Conservation (phyloP, 441 rosid genomes). For the Euphorbia schlechtendalii region DNA sequence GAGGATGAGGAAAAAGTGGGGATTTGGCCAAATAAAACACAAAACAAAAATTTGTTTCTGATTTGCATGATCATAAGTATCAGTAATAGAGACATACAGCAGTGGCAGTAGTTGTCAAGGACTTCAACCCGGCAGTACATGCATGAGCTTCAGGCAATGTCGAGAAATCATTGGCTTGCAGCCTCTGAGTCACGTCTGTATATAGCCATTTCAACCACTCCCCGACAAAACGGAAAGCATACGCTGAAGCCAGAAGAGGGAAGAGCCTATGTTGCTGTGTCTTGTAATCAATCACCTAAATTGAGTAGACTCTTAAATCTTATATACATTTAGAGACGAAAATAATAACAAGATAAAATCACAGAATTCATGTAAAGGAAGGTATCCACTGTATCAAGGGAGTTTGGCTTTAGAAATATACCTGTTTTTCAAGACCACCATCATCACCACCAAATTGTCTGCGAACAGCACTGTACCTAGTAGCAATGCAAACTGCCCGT, state of each 20-base stretch:
- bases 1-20: too few species aligned
- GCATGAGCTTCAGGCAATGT: conserved; percentile 97
- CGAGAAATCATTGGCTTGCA: conserved; percentile 81
- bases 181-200: conserved; percentile 71
- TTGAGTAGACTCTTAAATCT: too few species aligned
- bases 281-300: conserved; percentile 93
- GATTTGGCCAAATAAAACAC: too few species aligned
- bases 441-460: conserved; percentile 81
- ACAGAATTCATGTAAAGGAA: background rate
- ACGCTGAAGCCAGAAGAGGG: conserved; percentile 97
- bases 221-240: conserved; percentile 92
- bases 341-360: too few species aligned
- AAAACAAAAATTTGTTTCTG: too few species aligned
- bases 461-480: conserved; percentile 91
- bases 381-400: too few species aligned
- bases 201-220: conserved; percentile 96
- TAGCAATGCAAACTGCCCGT: conserved; percentile 89
- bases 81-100: conserved; percentile 47
- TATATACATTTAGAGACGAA: too few species aligned
- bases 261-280: conserved; percentile 94
- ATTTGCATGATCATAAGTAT: too few species aligned
- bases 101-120: conserved; percentile 83
- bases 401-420: too few species aligned
- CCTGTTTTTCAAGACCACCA: conserved; percentile 84
- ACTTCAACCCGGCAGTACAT: conserved; percentile 96